These are phyloP conservation scores for Aspergillus quadrilineatus DNA, from an alignment of 2,329 filamentous ascomycete species.

Conservation along the genomic window DNA sequence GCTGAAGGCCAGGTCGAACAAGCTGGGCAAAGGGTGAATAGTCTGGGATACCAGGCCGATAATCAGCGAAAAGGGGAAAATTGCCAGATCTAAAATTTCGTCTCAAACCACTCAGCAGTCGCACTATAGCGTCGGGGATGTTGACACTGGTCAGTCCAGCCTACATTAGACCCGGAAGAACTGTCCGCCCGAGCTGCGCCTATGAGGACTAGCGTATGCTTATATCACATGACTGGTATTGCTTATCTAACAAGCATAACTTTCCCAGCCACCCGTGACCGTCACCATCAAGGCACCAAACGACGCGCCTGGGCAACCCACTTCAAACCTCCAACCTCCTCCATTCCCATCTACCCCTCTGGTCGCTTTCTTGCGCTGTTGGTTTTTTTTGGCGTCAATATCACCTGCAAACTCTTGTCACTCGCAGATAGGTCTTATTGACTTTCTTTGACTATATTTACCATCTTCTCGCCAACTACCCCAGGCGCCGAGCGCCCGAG, in stretches of 20 bases:
- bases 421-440: background rate
- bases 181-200: background rate
- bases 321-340: slow-evolving; percentile 11
- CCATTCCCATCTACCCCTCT: slow-evolving; percentile 9
- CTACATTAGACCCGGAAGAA: slow-evolving; percentile 20
- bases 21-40: background rate
- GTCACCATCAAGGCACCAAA: background rate
- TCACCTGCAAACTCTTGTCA: background rate
- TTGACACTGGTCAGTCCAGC: slow-evolving; percentile 2
- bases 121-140: slow-evolving; percentile 1
- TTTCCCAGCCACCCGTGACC: slow-evolving; percentile 5
- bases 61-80: background rate
- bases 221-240: background rate
- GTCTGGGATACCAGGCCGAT: background rate
- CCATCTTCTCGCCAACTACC: slow-evolving; percentile 1
- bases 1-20: slow-evolving; percentile 8
- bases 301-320: slow-evolving; percentile 10
- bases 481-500: background rate
- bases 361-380: slow-evolving; percentile 6
- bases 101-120: slow-evolving; percentile 3
- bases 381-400: slow-evolving; percentile 13
- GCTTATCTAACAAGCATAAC: background rate
- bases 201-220: background rate
- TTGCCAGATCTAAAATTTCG: slow-evolving; percentile 2
- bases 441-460: background rate